A percentile compares a stretch with the other conserved stretches of the same genome.
These are phyloP conservation scores for Botrytis paeoniae DNA, from an alignment of 2,329 filamentous ascomycete species.

Conservation along the genomic window DNA sequence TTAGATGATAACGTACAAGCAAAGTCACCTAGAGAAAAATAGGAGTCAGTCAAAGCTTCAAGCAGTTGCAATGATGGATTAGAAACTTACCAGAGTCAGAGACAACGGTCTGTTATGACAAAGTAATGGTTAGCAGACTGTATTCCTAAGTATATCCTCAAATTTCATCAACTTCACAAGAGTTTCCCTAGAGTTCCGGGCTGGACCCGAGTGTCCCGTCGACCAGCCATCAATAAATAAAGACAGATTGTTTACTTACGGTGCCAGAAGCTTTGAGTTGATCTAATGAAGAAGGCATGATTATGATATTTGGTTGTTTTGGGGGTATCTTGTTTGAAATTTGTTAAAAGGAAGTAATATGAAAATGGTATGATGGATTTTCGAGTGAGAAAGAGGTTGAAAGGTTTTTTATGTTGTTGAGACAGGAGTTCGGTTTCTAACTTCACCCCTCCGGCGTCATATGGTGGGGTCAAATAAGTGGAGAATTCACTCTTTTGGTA, in stretches of 20 bases:
- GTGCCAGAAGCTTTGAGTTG: conserved; percentile 97
- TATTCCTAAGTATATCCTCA: conserved; percentile 1
- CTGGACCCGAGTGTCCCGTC: conserved; percentile 1
- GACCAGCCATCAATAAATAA: conserved; percentile 5
- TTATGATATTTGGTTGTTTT: conserved; percentile 24
- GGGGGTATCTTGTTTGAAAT: conserved; percentile 23
- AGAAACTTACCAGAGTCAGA: conserved; percentile 80
- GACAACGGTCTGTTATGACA: conserved; percentile 72
- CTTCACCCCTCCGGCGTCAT: conserved; percentile 14
- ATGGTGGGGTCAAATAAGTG: conserved; percentile 13
- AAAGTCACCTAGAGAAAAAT: conserved; percentile 62
- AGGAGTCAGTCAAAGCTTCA: conserved; percentile 27
- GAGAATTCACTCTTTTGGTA: neutral
- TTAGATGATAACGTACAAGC: conserved; percentile 57
- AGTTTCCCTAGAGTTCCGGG: neutral
- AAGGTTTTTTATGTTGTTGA: conserved; percentile 17
- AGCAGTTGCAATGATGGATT: conserved; percentile 14
- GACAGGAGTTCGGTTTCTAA: neutral
- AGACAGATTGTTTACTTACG: conserved; percentile 56
- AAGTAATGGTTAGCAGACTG: conserved; percentile 19
- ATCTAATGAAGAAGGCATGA: conserved; percentile 86
- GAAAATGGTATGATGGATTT: conserved; percentile 5
- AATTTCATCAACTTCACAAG: neutral
- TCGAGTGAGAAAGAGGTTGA: conserved; percentile 3
- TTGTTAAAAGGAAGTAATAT: conserved; percentile 5